Evolutionary conservation across 2,329 filamentous ascomycete species (phyloP), one percentile per base, ranked within the genome.

Genomic region (Ascosphaera apis): DNA sequence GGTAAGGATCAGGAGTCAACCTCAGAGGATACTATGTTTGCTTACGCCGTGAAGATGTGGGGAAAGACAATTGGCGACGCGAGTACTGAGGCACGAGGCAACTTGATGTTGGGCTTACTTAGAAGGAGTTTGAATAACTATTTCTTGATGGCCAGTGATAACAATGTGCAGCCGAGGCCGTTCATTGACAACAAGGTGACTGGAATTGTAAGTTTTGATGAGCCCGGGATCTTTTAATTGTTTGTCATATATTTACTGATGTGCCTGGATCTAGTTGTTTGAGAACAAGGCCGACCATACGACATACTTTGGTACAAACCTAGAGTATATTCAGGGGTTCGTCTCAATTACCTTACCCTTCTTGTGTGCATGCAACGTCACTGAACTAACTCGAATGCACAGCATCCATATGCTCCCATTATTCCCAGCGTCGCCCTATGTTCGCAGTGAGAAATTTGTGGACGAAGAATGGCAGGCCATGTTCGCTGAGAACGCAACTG

Each of bases 221-320:
- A n/a, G n/a, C n/a, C 18, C 17, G 7, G 15, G 6, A 13, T 25
- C n/a, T 34, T 34, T 15, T 15, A 9, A 25, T 6, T 25, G 21
- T 25, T 25, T 25, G 11, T 25, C n/a, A 32, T 32, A 32, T n/a
- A 6, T 5, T 6, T 17, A 6, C 6, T 32, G 13, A 6, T 17
- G 31, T 39, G 19, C 4, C 4, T 16, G n/a, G 8, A 15, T 17
- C 16, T 37, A 62, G 57, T 52, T 91, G 6, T 95, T 93, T 48
- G 86, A 95, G 57, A 93, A 93, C 61, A 95, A 95, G 57, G 67
- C 83, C 37, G 81, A 95, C 52, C 82, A 93, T 54, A 76, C 78
- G 3, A 93, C 86, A 1, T 93, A 82, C 57, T 93, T 93, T 48
- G 80, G 81, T 33, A 53, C 60, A 35, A 69, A 74, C 39, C 65